A percentile compares a stretch with the other conserved stretches of the same genome.
Evolutionary conservation across 257 asterid species (phyloP).

Genomic region (Solanum pinnatisectum): DNA sequence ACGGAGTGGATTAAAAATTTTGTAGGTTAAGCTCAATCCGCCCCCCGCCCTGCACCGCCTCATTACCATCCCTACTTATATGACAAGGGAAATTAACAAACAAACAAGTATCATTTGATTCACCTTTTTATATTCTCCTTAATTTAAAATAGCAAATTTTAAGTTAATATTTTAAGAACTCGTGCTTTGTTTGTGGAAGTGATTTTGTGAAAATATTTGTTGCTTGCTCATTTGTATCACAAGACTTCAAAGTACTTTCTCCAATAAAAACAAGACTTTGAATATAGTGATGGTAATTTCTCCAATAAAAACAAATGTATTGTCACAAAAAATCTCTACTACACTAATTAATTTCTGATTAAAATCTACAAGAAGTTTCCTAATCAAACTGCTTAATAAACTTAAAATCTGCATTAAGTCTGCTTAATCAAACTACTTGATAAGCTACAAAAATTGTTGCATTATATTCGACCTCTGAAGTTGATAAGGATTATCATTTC

Average conservation of each 20-base stretch:
- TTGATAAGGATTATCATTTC: not conserved
- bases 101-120: too few species aligned
- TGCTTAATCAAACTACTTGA: not conserved
- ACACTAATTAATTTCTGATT: not conserved
- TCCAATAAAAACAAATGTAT: too few species aligned
- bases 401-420: not conserved
- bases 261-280: not conserved
- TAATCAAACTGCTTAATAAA: not conserved
- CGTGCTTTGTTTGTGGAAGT: not conserved
- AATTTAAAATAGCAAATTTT: too few species aligned
- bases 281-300: not conserved
- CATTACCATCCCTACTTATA: too few species aligned
- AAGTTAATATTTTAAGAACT: not conserved
- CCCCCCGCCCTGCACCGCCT: too few species aligned
- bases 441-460: not conserved
- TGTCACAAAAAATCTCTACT: not conserved
- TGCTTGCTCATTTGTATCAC: not conserved
- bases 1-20: too few species aligned
- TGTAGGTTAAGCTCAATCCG: too few species aligned
- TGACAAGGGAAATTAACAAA: too few species aligned
- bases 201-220: not conserved
- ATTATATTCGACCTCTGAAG: not conserved
- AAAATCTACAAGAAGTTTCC: not conserved
- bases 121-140: not conserved
- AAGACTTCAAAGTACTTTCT: not conserved